Base-by-base conservation (phyloP, 805 yeast species). In the Kurtzmaniella cleridarum region DNA sequence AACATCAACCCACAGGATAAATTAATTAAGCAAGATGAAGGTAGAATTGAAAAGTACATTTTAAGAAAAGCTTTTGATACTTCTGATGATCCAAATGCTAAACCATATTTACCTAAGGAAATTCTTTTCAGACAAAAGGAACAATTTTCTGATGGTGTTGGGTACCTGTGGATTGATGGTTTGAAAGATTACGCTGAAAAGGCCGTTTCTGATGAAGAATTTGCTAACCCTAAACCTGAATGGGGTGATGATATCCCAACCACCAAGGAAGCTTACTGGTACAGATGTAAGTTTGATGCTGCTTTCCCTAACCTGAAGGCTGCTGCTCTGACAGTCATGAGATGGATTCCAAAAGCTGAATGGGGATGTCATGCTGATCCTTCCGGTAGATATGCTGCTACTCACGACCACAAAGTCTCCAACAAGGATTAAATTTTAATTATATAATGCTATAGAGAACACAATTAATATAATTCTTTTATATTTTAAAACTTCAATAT, bases 301-400 rank as follows among this genome's bases (percentile, higher is more conserved):
- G 69, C 87, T 54, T 93, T 89, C 84, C 49, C 56, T 37, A 85
- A 90, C 45, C 81, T 82, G 54, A 75, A 80, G 66, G 93, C 96
- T 49, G 98, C 95, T 48, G 97, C 96, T 43, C 71, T 80, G 30
- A 93, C 98, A 14, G 99, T 93, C 44, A 89, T 87, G 97, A 84
- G 98, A 77, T 93, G 99, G 99, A 70, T 93, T 67, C 99, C 99
- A 62, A 93, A 93, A 77, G 98, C 98, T 47, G 98, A 93, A 66
- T 93, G 99, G 99, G 99, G 99, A 51, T 93, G 98, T 71, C 89
- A 90, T 58, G 96, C 83, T 55, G 99, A 93, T 68, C 99, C 99
- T 39, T 85, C 96, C 41, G 99, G 99, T 50, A 86, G 99, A 73
- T 91, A 74, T 60, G 97, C 95, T 51, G 79, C 85, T 71, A 79